These are phyloP conservation scores for Paraconiothyrium brasiliense DNA, from an alignment of 2,329 filamentous ascomycete species.

Conservation along the genomic window DNA sequence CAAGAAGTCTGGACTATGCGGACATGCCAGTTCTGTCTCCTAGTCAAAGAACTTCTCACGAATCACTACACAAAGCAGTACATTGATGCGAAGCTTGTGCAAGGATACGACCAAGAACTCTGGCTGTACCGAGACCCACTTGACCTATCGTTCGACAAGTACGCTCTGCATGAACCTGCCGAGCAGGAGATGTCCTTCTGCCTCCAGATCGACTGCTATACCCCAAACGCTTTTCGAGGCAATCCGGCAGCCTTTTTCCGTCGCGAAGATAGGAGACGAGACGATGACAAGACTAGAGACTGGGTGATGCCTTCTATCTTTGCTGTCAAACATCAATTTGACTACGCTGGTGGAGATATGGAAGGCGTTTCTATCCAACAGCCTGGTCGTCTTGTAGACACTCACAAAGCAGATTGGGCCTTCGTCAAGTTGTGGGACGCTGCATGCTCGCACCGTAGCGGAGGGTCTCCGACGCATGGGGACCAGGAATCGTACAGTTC, in stretches of 20 bases:
- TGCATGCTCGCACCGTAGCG: not conserved
- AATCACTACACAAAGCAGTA: too few species aligned
- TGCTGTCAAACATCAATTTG: not conserved
- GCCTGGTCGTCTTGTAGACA: not conserved
- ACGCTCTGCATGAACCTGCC: too few species aligned
- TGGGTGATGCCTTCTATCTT: not conserved
- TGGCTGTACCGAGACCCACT: too few species aligned
- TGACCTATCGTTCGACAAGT: too few species aligned
- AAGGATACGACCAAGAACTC: too few species aligned
- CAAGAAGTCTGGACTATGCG: too few species aligned
- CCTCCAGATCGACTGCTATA: not conserved
- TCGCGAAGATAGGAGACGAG: not conserved
- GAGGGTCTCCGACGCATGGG: not conserved
- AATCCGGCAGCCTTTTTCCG: not conserved
- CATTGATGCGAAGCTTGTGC: too few species aligned
- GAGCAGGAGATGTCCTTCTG: not conserved
- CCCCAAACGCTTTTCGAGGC: not conserved
- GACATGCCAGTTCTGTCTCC: too few species aligned
- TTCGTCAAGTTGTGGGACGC: not conserved
- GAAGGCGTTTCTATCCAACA: not conserved
- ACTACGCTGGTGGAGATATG: not conserved
- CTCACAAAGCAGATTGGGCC: not conserved
- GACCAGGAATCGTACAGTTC: not conserved
- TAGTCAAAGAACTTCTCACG: too few species aligned
- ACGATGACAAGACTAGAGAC: not conserved